A percentile compares a stretch with the other conserved stretches of the same genome.
Conservation (phyloP, 169 alveolate species). For the Cryptosporidium ryanae region DNA sequence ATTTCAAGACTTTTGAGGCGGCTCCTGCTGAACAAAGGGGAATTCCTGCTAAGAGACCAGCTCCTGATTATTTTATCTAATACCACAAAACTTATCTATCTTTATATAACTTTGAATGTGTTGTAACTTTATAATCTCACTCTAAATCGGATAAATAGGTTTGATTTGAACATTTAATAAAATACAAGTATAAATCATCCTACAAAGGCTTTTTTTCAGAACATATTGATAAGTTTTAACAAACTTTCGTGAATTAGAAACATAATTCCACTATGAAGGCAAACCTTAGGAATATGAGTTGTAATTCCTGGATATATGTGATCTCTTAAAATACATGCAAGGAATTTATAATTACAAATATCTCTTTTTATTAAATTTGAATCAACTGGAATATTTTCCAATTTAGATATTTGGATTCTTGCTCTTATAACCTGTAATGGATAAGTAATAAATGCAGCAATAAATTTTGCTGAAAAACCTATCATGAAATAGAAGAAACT, state of each 20-base stretch:
- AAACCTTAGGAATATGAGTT: slow-evolving; percentile 70
- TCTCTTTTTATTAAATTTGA: not conserved
- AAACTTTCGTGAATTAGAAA: slow-evolving; percentile 50
- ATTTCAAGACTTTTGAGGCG: slow-evolving; percentile 87
- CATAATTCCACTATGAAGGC: slow-evolving; percentile 65
- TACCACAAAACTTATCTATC: not conserved
- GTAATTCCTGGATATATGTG: slow-evolving; percentile 54
- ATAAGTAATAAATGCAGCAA: slow-evolving; percentile 49
- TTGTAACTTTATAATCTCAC: not conserved
- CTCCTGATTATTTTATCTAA: slow-evolving; percentile 88
- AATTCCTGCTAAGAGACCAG: slow-evolving; percentile 86
- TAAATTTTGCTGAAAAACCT: slow-evolving; percentile 30
- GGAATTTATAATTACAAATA: not conserved
- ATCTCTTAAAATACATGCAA: not conserved
- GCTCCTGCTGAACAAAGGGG: slow-evolving; percentile 89
- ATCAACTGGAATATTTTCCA: slow-evolving; percentile 18
- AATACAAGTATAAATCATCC: not conserved
- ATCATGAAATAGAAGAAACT: not conserved
- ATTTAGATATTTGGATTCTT: slow-evolving; percentile 35
- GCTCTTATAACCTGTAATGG: slow-evolving; percentile 66
- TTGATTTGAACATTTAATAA: not conserved
- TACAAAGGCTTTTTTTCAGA: too few species aligned
- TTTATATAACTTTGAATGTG: too few species aligned
- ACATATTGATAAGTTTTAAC: not conserved
- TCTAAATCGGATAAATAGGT: not conserved